phyloP scores from a whole-genome alignment of 164 flowering plant genomes.

The Hamamelis virginiana region DNA sequence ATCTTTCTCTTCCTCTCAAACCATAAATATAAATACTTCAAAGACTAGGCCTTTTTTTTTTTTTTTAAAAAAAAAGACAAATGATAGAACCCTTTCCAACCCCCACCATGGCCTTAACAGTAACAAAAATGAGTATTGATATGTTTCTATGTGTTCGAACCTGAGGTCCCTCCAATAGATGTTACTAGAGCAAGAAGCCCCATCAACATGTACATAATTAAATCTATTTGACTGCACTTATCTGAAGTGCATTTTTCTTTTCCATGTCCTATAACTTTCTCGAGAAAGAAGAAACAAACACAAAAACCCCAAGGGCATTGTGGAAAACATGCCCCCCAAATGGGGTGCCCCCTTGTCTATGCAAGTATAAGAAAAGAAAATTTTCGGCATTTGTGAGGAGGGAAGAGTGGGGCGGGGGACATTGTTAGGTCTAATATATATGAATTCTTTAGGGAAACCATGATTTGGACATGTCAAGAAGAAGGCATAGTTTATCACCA shows the following conservation, averaged over 20 bases:
- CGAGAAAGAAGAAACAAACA: background rate
- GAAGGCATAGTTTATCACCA: slow-evolving; percentile 4
- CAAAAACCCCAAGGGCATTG: background rate
- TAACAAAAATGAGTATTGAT: too few species aligned
- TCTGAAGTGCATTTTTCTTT: background rate
- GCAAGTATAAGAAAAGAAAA: background rate
- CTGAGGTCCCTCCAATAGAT: too few species aligned
- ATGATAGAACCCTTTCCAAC: too few species aligned
- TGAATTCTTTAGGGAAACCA: slow-evolving; percentile 13
- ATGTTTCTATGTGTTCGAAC: too few species aligned
- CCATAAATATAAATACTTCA: too few species aligned
- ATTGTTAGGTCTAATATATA: background rate
- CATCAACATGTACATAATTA: too few species aligned
- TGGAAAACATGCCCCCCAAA: slow-evolving; percentile 7
- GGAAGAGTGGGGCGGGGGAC: slow-evolving; percentile 4
- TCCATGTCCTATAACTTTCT: background rate
- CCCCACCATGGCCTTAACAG: too few species aligned
- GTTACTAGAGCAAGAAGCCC: too few species aligned
- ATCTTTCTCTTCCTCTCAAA: too few species aligned
- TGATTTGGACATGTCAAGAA: slow-evolving; percentile 22
- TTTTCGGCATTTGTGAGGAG: slow-evolving; percentile 1
- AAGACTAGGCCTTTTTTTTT: too few species aligned
- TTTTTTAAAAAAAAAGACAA: too few species aligned
- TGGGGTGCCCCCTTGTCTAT: slow-evolving; percentile 6
- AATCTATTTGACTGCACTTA: background rate